Base-by-base conservation (phyloP, 768 basidiomycete genomes). In the Pulveroboletus sp. region DNA sequence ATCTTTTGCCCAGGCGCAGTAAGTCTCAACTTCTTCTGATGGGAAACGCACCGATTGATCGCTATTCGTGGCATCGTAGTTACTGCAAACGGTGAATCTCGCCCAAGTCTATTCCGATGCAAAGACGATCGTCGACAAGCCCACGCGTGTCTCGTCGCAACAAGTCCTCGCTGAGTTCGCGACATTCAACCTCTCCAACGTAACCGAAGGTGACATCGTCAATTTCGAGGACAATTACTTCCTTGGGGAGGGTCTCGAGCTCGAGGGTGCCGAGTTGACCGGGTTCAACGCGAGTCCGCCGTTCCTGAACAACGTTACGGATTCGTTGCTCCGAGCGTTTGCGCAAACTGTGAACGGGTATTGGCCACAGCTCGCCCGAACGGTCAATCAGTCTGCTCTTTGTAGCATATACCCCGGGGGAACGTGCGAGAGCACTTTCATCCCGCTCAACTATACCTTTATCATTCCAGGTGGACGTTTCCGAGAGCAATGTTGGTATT, bases 91-190 rank as follows among this genome's bases (percentile, higher is more conserved):
- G 1, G 83, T 94, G 51, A 86, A 92, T 64, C 57, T 95, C 51
- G 90, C 92, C 0, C 64, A 76, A 35, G 69, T 87, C 23, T 97
- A 77, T 62, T 64, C 76, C 0, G 94, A 97, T 66, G 82, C 84
- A 39, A 95, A 97, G 70, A 94, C 90, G 0, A 84, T 95, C 64
- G 87, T 88, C 8, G 94, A 95, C 74, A 74, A 94, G 75, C 93
- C 93, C 3, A 95, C 93, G 2, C 76, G 72, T 60, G 81, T 84
- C 57, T 66, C 76, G 0, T 61, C 84, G 1, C 80, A 82, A 56
- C 71, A 75, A 43, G 90, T 93, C 13, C 72, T 94, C 40, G 66
- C 77, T 1, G 87, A 86, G 54, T 97, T 91, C 57, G 62, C 68
- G 6, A 67, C 68, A 37, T 59, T 69, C 66, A 52, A 65, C 48